Base-by-base conservation (phyloP, 163 green algal species). In the Scenedesmus sp. region DNA sequence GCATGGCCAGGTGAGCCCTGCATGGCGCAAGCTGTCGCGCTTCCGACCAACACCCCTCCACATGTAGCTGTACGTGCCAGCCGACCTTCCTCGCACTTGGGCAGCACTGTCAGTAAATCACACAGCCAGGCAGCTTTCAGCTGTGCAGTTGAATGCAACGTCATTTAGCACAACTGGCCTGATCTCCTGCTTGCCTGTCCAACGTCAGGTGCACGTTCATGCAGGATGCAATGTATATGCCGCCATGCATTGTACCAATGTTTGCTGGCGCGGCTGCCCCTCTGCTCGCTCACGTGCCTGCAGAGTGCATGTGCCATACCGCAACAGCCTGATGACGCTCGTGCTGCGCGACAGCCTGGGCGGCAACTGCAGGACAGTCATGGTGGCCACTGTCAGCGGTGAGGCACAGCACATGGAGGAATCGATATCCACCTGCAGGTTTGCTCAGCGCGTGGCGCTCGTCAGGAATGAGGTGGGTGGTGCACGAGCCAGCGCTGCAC, bases 261-360 rank as follows among this genome's bases (percentile, higher is more conserved):
- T 18, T 78, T 78, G 65, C 65, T 35, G 73, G 13, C 12, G 37
- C 37, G 26, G 30, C 30, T 61, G 81, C 12, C 2, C 30, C 44
- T 86, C 3, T 43, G n/a, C 44, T 42, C 43, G 15, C 59, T 43
- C 7, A 73, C 26, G 16, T 72, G 51, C 10, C 13, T 81, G 51
- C 91, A 94, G 94, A 83, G 92, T 86, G 5, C 95, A 98, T 88
- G 93, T 98, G 33, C 95, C 96, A 3, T 98, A 97, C 94, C 94
- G 96, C 88, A 96, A 98, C 93, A 95, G 93, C 92, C 95, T 97
- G 92, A 97, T 98, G 93, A 98, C 96, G 26, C 85, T 93, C 85
- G 94, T 97, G 86, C 91, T 98, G 53, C 88, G 92, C 16, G 96
- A 98, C 88, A 94, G 88, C 35, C 92, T 98, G 78, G 95, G 96